Percentiles rank a stretch among this genome's conserved stretches.
phyloP scores from a whole-genome alignment of 768 basidiomycete species.

The Boletellus emodensis region DNA sequence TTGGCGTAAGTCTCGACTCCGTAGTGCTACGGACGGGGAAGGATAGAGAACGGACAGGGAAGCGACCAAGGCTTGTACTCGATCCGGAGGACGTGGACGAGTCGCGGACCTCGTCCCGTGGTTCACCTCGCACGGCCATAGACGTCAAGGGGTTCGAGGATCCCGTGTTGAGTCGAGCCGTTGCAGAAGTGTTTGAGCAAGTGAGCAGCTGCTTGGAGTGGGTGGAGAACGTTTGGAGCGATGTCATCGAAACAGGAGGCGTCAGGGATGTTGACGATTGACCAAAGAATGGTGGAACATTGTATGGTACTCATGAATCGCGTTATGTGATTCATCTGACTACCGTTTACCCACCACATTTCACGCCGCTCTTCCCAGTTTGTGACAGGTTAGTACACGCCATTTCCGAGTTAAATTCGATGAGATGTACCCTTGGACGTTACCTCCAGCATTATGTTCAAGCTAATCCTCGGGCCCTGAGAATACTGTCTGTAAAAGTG shows the following conservation, averaged over 20 bases:
- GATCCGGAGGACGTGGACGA: conserved; percentile 20
- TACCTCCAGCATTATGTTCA: no score
- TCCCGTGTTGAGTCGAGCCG: conserved; percentile 44
- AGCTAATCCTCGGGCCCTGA: no score
- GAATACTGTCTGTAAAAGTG: no score
- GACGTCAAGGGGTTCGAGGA: conserved; percentile 68
- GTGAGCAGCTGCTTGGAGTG: conserved; percentile 46
- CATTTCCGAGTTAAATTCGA: no score
- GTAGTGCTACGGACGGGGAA: conserved; percentile 33
- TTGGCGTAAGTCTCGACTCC: conserved; percentile 10
- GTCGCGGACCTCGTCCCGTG: background rate
- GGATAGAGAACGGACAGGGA: conserved; percentile 16
- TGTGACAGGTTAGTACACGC: no score
- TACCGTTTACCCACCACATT: no score
- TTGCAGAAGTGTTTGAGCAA: conserved; percentile 39
- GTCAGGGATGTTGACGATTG: background rate
- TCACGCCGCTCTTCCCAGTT: no score
- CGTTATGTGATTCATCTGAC: no score
- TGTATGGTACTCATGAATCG: no score
- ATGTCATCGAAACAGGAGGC: conserved; percentile 29
- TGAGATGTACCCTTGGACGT: no score
- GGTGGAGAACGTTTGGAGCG: conserved; percentile 54
- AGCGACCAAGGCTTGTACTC: conserved; percentile 27
- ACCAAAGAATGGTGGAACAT: background rate
- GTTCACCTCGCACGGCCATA: conserved; percentile 4